A percentile compares a stretch with the other conserved stretches of the same genome.
Evolutionary conservation across 2,329 filamentous ascomycete genomes (phyloP).

Genomic region (Helminthosporium solani): DNA sequence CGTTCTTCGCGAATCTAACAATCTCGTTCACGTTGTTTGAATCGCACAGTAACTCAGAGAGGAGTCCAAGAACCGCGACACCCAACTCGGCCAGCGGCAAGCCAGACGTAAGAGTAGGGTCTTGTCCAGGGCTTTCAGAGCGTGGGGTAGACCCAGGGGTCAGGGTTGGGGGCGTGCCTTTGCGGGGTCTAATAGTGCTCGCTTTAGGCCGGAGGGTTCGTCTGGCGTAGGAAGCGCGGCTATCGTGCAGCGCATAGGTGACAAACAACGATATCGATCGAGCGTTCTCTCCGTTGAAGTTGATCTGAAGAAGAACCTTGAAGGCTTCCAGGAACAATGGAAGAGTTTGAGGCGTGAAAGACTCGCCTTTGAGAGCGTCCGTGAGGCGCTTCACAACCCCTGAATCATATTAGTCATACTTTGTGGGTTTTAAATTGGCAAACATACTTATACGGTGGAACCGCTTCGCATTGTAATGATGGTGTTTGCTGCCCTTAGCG

Average conservation of each 20-base stretch:
- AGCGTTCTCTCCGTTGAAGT: conserved; percentile 80
- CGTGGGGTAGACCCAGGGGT: conserved; percentile 33
- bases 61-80: conserved; percentile 72
- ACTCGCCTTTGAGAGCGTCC: conserved; percentile 85
- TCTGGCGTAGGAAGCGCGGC: conserved; percentile 46
- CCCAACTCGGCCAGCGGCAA: conserved; percentile 69
- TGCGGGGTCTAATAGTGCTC: conserved; percentile 34
- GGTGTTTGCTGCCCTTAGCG: conserved; percentile 84
- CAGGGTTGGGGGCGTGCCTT: conserved; percentile 26
- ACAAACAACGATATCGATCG: conserved; percentile 87
- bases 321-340: conserved; percentile 77
- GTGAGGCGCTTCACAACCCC: conserved; percentile 87
- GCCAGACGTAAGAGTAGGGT: conserved; percentile 15
- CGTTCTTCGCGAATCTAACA: conserved; percentile 86
- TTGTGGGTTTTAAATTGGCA: background rate
- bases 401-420: conserved; percentile 42
- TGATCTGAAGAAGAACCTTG: conserved; percentile 74
- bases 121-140: conserved; percentile 33
- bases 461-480: conserved; percentile 86
- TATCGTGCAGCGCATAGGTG: conserved; percentile 81
- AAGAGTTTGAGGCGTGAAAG: conserved; percentile 69
- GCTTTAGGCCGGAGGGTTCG: conserved; percentile 36
- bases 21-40: conserved; percentile 68
- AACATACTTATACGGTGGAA: conserved; percentile 83
- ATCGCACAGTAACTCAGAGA: conserved; percentile 75